Conservation (phyloP, 495 filamentous ascomycete genomes). For the Daldinia childiae region DNA sequence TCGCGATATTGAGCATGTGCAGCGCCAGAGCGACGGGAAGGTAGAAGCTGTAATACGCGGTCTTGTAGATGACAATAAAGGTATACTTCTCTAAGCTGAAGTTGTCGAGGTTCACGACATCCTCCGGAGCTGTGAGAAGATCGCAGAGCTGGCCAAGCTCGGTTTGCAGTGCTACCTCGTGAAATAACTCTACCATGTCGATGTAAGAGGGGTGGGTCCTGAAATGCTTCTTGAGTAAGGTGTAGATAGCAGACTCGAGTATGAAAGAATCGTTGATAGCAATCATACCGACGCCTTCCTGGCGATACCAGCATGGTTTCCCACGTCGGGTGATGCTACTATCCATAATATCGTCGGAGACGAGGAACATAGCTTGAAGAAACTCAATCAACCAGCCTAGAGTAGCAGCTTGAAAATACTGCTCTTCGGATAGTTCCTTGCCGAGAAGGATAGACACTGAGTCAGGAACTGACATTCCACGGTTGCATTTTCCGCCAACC, state of each 20-base stretch:
- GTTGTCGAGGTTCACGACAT: constrained; percentile 86
- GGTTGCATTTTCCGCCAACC: constrained; percentile 96
- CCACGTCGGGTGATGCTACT: constrained; percentile 89
- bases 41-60: constrained; percentile 98
- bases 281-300: constrained; percentile 86
- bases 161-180: constrained; percentile 90
- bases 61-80: constrained; percentile 99
- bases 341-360: constrained; percentile 99
- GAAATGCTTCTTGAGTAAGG: constrained; percentile 93
- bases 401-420: constrained; percentile 84
- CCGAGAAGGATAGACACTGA: constrained; percentile 81
- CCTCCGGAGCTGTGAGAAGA: constrained; percentile 94
- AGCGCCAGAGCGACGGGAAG: constrained; percentile 94
- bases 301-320: constrained; percentile 93
- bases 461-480: constrained; percentile 97
- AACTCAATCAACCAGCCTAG: constrained; percentile 98
- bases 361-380: constrained; percentile 97
- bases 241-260: constrained; percentile 90
- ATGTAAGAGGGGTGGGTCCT: constrained; percentile 83
- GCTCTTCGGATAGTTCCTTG: constrained; percentile 74
- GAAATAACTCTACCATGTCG: constrained; percentile 93
- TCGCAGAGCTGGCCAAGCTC: constrained; percentile 95
- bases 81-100: constrained; percentile 95
- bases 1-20: constrained; percentile 81
- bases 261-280: constrained; percentile 99